Evolutionary conservation across 345 rosid genomes (phyloP).

Genomic region (Lumnitzera racemosa): DNA sequence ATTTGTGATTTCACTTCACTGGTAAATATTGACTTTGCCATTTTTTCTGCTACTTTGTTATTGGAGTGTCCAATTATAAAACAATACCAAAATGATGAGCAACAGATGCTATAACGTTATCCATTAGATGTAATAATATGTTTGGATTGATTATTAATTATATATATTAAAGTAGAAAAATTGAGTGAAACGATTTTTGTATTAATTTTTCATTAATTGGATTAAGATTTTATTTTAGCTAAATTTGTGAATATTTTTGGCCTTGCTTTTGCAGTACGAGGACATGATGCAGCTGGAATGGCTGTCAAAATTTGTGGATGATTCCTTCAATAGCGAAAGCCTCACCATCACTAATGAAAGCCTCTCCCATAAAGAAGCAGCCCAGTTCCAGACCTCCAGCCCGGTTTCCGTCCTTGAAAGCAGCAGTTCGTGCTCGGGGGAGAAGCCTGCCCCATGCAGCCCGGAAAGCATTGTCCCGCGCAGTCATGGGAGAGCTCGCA

Average conservation of each 20-base stretch:
- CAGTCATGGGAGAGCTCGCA: slow-evolving; percentile 71
- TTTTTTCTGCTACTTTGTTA: no score
- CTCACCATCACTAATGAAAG: slow-evolving; percentile 9
- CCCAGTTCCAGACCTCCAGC: slow-evolving; percentile 69
- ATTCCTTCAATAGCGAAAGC: slow-evolving; percentile 13
- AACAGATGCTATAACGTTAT: no score
- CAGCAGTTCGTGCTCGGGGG: slow-evolving; percentile 71
- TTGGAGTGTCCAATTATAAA: no score
- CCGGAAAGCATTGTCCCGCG: slow-evolving; percentile 36
- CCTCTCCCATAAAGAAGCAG: not conserved
- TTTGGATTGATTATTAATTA: no score
- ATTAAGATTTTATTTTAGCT: no score
- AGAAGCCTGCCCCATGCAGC: slow-evolving; percentile 32
- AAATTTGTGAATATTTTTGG: not conserved
- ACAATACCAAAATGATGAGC: no score
- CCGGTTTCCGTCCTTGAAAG: slow-evolving; percentile 94
- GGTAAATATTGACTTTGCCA: no score
- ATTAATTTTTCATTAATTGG: no score
- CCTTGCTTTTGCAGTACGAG: slow-evolving; percentile 54
- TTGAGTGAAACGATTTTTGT: no score
- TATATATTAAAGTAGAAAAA: no score
- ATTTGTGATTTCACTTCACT: no score
- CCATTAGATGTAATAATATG: no score
- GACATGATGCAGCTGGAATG: slow-evolving; percentile 67
- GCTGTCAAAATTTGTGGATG: slow-evolving; percentile 20